Evolutionary conservation across 805 yeast species (phyloP), one percentile per base, ranked within the genome.

Genomic region (Candida maesae): DNA sequence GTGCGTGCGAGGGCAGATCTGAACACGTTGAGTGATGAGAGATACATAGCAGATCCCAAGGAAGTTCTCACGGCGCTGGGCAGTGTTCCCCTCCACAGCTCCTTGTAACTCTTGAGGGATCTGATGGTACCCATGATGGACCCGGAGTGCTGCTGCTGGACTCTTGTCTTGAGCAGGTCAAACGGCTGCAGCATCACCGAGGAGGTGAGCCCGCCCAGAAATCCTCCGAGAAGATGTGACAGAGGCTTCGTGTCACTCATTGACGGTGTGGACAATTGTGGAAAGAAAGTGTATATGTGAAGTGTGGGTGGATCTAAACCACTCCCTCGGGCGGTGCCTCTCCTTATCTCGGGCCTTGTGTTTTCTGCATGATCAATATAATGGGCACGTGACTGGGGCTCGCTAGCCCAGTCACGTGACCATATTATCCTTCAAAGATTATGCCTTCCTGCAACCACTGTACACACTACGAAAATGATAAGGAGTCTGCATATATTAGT

Each of bases 1-100:
- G 51, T 35, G 25, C 57, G 56, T 5, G 83, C 74, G 33, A 80
- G 50, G 33, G 69, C 60, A 1, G 71, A 67, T 44, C 98, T 68
- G 41, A 80, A 66, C 5, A 71, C 51, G 44, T 88, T 84, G 40
- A 93, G 65, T 13, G 83, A 71, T 0, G 96, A 74, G 39, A 93
- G 70, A 55, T 93, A 93, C 25, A 93, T 63, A 0, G 93, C 96
- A 32, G 95, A 84, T 0, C 99, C 99, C 11, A 87, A 68, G 0
- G 96, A 87, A 0, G 96, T 91, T 45, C 99, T 71, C 19, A 91
- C 53, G 0, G 95, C 89, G 16, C 96, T 86, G 0, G 99, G 96
- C 28, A 89, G 54, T 0, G 96, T 91, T 0, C 99, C 99, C 41
- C 96, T 73, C 99, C 99, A 93, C 29, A 90, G 67, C 38, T 81